A percentile compares a stretch with the other conserved stretches of the same genome.
These are phyloP conservation scores for Knoxia roxburghii DNA, from an alignment of 257 asterid genomes.

Conservation along the genomic window DNA sequence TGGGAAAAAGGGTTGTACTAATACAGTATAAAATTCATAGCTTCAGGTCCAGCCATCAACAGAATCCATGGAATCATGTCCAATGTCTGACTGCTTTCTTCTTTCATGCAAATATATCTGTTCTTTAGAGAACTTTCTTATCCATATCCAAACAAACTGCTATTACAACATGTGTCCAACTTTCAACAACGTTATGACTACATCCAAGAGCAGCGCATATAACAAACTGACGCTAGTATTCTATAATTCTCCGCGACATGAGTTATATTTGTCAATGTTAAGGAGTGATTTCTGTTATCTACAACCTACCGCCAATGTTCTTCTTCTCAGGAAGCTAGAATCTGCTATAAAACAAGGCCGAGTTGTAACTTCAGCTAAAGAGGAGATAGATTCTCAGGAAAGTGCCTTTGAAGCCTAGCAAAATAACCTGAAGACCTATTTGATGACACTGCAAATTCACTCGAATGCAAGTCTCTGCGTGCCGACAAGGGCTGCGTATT, in stretches of 20 bases:
- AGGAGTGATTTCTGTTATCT: background rate
- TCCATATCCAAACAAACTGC: background rate
- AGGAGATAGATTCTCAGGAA: background rate
- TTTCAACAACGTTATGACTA: background rate
- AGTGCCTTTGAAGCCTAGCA: background rate
- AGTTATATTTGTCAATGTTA: background rate
- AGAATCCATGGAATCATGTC: background rate
- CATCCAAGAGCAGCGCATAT: no score
- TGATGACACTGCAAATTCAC: constrained; percentile 22
- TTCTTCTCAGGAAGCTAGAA: background rate
- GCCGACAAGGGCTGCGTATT: constrained; percentile 82
- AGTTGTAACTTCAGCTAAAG: background rate
- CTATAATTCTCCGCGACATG: background rate
- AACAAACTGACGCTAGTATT: background rate
- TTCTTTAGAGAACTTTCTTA: background rate
- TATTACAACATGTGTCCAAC: background rate
- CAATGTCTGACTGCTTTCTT: background rate
- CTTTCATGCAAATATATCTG: background rate
- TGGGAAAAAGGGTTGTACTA: background rate
- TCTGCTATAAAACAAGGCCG: background rate
- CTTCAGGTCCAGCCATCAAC: background rate
- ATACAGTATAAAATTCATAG: background rate
- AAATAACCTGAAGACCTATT: no score
- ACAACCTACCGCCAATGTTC: background rate
- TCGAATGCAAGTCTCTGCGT: constrained; percentile 90